Evolutionary conservation across 306 rosid species (phyloP).

Genomic region (Oxytropis ochrocephala): DNA sequence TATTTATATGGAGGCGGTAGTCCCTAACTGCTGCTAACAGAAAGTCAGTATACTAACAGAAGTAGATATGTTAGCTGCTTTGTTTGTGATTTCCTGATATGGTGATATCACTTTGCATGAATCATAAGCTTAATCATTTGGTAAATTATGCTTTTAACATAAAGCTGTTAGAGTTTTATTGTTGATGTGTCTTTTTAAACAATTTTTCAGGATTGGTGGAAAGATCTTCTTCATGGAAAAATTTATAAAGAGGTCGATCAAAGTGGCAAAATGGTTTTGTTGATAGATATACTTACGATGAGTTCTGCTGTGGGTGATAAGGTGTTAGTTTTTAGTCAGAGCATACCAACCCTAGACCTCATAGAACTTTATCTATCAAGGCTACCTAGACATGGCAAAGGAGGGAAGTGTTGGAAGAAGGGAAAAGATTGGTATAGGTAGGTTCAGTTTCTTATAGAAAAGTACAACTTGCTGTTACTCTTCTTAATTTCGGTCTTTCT

Average conservation of each 20-base stretch:
- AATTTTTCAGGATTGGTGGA: constrained; percentile 86
- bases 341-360: constrained; percentile 91
- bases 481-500: background rate
- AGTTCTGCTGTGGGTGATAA: constrained; percentile 84
- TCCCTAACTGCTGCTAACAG: background rate
- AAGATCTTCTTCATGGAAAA: constrained; percentile 67
- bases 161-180: background rate
- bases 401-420: constrained; percentile 80
- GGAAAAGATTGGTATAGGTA: constrained; percentile 98
- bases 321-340: constrained; percentile 95
- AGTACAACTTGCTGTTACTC: constrained; percentile 16
- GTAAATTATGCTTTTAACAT: constrained; percentile 1
- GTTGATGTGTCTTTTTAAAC: constrained; percentile 13
- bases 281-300: constrained; percentile 76
- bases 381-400: constrained; percentile 57
- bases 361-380: constrained; percentile 83
- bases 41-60: background rate
- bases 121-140: background rate
- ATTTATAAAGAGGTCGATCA: constrained; percentile 72
- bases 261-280: constrained; percentile 95
- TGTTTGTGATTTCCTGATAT: background rate
- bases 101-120: background rate
- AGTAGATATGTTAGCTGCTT: background rate
- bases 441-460: constrained; percentile 25
- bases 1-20: background rate